Percentiles rank a stretch among this genome's conserved stretches.
phyloP scores from a whole-genome alignment of 2,329 filamentous ascomycete species.

The Trichoderma arundinaceum region DNA sequence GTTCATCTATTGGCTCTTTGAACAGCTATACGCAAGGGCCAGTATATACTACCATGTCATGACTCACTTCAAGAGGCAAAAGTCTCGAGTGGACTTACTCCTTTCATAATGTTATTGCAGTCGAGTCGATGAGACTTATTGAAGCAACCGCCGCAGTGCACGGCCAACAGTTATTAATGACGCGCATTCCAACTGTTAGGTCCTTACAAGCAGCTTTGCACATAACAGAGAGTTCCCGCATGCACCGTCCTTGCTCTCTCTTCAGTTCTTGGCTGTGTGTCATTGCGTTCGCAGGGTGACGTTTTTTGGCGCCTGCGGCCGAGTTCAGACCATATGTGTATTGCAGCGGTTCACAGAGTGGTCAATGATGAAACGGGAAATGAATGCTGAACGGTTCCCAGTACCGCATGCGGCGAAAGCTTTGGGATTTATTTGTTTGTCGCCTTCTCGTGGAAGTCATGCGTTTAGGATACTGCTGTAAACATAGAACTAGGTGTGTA shows the following conservation, averaged over 20 bases:
- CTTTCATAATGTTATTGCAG: not conserved
- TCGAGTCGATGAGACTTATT: not conserved
- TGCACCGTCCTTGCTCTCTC: not conserved
- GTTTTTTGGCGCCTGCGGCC: conserved; percentile 2
- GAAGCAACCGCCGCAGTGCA: conserved; percentile 7
- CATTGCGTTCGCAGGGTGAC: not conserved
- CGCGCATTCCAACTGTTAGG: conserved; percentile 2
- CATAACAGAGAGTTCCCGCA: not conserved
- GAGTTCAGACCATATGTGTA: not conserved
- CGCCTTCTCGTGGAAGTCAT: conserved; percentile 15
- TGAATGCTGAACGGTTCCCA: not conserved
- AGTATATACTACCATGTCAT: not conserved
- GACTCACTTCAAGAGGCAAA: not conserved
- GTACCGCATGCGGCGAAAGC: conserved; percentile 28
- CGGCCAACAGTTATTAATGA: conserved; percentile 13
- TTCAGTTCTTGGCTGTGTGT: not conserved
- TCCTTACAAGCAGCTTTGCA: not conserved
- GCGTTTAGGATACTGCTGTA: not conserved
- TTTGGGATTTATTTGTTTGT: conserved; percentile 26
- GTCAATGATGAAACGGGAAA: conserved; percentile 16
- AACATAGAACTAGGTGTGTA: not conserved
- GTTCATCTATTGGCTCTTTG: not conserved
- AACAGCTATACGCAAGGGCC: not conserved
- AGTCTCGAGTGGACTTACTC: not conserved
- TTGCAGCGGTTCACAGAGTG: conserved; percentile 17